Evolutionary conservation across 495 filamentous ascomycete species (phyloP).

Genomic region (Venustampulla echinocandica): DNA sequence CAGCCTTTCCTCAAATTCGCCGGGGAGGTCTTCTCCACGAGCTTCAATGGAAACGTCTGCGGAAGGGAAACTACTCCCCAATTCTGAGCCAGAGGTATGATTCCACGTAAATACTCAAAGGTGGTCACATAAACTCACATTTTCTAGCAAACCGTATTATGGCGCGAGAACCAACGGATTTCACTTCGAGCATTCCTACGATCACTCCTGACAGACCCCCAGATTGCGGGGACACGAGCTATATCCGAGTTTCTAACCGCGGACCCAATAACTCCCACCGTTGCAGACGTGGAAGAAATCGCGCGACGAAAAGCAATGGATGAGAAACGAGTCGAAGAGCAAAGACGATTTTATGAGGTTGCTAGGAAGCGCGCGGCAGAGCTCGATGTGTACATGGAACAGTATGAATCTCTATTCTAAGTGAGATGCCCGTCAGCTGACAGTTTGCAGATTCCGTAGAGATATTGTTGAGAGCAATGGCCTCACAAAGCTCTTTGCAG

Average conservation of each 20-base stretch:
- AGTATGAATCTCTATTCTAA: conserved; percentile 45
- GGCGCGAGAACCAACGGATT: conserved; percentile 84
- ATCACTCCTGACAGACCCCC: conserved; percentile 71
- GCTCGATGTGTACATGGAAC: conserved; percentile 95
- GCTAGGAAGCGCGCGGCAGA: conserved; percentile 83
- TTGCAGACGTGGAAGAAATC: conserved; percentile 79
- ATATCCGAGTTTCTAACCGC: conserved; percentile 73
- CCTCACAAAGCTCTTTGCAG: conserved; percentile 83
- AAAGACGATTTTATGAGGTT: conserved; percentile 90
- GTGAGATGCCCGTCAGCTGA: neutral
- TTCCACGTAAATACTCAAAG: neutral
- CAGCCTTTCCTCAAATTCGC: conserved; percentile 7
- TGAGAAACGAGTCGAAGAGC: conserved; percentile 80
- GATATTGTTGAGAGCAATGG: conserved; percentile 61
- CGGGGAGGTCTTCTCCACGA: conserved; percentile 16
- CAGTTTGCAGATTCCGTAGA: conserved; percentile 38
- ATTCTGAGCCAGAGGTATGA: conserved; percentile 2
- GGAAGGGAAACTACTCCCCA: conserved; percentile 8
- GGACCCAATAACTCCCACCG: conserved; percentile 58
- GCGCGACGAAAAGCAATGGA: conserved; percentile 72
- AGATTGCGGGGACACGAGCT: conserved; percentile 70
- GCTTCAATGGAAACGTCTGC: conserved; percentile 12
- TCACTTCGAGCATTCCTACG: conserved; percentile 86
- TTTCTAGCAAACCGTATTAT: conserved; percentile 46
- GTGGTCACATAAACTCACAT: neutral